Percentiles rank a stretch among this genome's conserved stretches.
Evolutionary conservation across 1,284 basidiomycete species (phyloP).

Genomic region (Takashimella tepidaria): DNA sequence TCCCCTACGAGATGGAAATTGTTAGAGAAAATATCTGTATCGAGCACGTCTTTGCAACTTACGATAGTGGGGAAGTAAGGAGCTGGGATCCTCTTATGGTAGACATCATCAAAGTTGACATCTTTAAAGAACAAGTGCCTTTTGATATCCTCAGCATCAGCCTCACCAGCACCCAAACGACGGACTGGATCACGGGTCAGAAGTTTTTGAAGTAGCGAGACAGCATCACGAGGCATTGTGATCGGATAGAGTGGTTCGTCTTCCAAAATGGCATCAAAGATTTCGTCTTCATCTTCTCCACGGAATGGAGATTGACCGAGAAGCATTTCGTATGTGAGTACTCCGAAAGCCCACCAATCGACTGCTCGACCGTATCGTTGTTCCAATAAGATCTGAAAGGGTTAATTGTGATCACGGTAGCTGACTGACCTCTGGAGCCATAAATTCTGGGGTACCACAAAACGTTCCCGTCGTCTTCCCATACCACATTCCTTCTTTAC

Average conservation of each 20-base stretch:
- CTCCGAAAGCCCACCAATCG: conserved; percentile 99
- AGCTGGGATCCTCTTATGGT: conserved; percentile 92
- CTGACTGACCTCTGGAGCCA: conserved; percentile 88
- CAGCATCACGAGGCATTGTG: conserved; percentile 98
- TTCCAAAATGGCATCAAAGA: conserved; percentile 98
- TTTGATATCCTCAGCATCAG: conserved; percentile 97
- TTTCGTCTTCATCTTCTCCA: conserved; percentile 99
- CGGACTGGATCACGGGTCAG: conserved; percentile 88
- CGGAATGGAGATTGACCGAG: conserved; percentile 98
- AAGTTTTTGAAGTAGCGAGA: conserved; percentile 89
- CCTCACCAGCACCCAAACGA: conserved; percentile 88
- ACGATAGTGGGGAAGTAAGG: conserved; percentile 91
- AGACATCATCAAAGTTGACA: conserved; percentile 90
- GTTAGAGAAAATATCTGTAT: too few species aligned
- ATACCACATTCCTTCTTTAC: conserved; percentile 99
- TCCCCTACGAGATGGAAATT: conserved; percentile 24
- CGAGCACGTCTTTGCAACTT: too few species aligned
- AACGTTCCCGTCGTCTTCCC: conserved; percentile 98
- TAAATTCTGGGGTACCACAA: conserved; percentile 99
- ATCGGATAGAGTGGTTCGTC: conserved; percentile 98
- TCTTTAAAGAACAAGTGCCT: conserved; percentile 97
- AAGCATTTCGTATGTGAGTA: conserved; percentile 98
- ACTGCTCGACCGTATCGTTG: conserved; percentile 97
- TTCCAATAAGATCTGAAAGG: conserved; percentile 80
- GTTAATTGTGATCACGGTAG: background rate